These are phyloP conservation scores for Conoideocrella luteorostrata DNA, from an alignment of 2,329 filamentous ascomycete species.

Conservation along the genomic window DNA sequence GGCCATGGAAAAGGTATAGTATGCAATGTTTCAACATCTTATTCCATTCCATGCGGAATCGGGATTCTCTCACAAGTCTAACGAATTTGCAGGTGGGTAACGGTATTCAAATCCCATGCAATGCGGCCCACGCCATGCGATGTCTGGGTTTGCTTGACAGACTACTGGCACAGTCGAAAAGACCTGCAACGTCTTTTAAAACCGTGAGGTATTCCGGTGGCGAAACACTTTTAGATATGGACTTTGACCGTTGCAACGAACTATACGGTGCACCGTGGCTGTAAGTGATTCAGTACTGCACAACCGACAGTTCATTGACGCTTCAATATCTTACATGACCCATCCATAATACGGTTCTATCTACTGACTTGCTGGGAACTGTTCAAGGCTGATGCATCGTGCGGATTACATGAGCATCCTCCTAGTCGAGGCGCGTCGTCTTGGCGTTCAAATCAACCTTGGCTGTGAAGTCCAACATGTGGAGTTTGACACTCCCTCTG, in stretches of 20 bases:
- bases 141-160: constrained; percentile 13
- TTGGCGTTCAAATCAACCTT: constrained; percentile 7
- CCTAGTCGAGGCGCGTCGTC: constrained; percentile 7
- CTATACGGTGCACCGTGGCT: constrained; percentile 15
- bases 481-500: constrained; percentile 7
- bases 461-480: constrained; percentile 9
- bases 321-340: too few species aligned
- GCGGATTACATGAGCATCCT: constrained; percentile 12
- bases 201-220: constrained; percentile 5
- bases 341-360: too few species aligned
- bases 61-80: background rate
- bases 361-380: constrained; percentile 15
- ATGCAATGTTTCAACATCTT: background rate
- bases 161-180: background rate
- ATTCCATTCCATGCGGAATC: too few species aligned
- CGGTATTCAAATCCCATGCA: constrained; percentile 15
- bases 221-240: constrained; percentile 6
- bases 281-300: constrained; percentile 11
- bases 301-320: too few species aligned
- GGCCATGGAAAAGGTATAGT: constrained; percentile 4
- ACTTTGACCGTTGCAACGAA: constrained; percentile 8
- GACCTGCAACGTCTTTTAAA: background rate
- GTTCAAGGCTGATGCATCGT: constrained; percentile 11
- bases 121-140: constrained; percentile 12
- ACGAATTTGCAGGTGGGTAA: constrained; percentile 9